Percentiles rank a stretch among this genome's conserved stretches.
Evolutionary conservation across 208 protist species (phyloP).

Genomic region (Porcisia hertigi): DNA sequence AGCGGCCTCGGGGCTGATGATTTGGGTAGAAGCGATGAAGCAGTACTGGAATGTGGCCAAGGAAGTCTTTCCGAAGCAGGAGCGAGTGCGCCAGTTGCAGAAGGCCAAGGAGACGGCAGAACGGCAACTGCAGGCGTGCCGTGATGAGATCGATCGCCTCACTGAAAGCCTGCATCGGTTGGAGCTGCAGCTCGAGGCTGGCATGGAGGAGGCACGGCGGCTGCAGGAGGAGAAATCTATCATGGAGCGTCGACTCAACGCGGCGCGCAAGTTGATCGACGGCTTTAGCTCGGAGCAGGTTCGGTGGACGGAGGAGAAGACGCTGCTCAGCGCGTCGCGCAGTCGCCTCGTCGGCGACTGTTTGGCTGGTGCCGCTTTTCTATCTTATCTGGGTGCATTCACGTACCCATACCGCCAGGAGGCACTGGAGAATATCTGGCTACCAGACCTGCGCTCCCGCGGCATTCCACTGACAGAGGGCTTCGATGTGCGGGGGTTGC

Average conservation of each 20-base stretch:
- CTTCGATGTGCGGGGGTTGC: constrained; percentile 92
- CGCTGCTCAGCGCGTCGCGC: constrained; percentile 81
- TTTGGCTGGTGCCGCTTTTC: constrained; percentile 95
- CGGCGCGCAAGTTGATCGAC: constrained; percentile 96
- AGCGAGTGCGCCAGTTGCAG: constrained; percentile 93
- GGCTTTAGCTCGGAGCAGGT: constrained; percentile 97
- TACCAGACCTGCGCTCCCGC: constrained; percentile 85
- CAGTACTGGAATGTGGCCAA: constrained; percentile 97
- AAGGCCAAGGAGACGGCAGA: constrained; percentile 91
- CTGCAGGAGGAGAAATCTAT: constrained; percentile 92
- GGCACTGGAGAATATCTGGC: constrained; percentile 93
- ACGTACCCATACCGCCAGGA: constrained; percentile 96
- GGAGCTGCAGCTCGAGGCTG: constrained; percentile 90
- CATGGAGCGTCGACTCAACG: constrained; percentile 95
- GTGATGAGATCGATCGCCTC: constrained; percentile 92
- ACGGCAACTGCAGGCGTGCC: constrained; percentile 74
- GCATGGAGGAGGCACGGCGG: constrained; percentile 91
- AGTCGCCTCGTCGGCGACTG: constrained; percentile 97
- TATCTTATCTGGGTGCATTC: constrained; percentile 98
- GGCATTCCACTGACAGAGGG: constrained; percentile 90
- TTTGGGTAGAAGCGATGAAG: constrained; percentile 98
- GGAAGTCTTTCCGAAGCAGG: constrained; percentile 97
- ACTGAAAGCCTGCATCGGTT: constrained; percentile 92
- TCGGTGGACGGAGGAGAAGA: constrained; percentile 96
- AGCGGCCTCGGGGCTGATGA: constrained; percentile 94